Evolutionary conservation across 1,284 basidiomycete species (phyloP).

Genomic region (Cutaneotrichosporon cyanovorans): DNA sequence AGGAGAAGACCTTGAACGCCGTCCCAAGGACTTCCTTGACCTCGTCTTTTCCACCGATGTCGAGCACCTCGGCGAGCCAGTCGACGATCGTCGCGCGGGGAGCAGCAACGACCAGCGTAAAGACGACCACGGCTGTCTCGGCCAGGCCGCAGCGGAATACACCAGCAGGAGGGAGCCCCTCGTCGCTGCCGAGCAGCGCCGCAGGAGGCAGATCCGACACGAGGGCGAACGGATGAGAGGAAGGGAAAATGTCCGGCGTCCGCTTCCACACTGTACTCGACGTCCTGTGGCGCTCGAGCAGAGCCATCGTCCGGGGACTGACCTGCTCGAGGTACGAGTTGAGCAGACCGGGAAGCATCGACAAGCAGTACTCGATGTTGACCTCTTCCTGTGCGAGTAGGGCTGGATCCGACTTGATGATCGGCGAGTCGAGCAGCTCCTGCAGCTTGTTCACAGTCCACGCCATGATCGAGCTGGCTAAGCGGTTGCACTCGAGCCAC

Average conservation of each 20-base stretch:
- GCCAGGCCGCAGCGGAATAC: slow-evolving; percentile 73
- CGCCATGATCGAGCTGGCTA: slow-evolving; percentile 62
- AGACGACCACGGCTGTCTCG: slow-evolving; percentile 77
- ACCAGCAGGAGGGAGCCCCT: slow-evolving; percentile 37
- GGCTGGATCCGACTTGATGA: slow-evolving; percentile 56
- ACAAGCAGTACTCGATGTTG: slow-evolving; percentile 80
- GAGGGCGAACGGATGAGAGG: slow-evolving; percentile 86
- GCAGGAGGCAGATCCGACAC: slow-evolving; percentile 59
- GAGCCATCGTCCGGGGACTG: slow-evolving; percentile 57
- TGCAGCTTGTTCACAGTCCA: slow-evolving; percentile 88
- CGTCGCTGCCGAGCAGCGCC: slow-evolving; percentile 42
- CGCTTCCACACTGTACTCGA: slow-evolving; percentile 55
- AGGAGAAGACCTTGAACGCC: slow-evolving; percentile 73
- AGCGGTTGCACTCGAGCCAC: slow-evolving; percentile 83
- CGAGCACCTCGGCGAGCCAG: slow-evolving; percentile 70
- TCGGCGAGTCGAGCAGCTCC: slow-evolving; percentile 64
- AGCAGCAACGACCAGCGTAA: slow-evolving; percentile 71
- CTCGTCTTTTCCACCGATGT: slow-evolving; percentile 78
- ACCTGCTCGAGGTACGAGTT: slow-evolving; percentile 83
- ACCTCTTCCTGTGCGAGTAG: slow-evolving; percentile 76
- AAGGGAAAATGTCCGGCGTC: slow-evolving; percentile 79
- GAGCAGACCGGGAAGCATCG: slow-evolving; percentile 74
- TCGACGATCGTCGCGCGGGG: slow-evolving; percentile 68
- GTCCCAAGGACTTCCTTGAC: slow-evolving; percentile 63
- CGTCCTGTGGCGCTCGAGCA: slow-evolving; percentile 62